A percentile compares a stretch with the other conserved stretches of the same genome.
Conservation (phyloP, 2,329 filamentous ascomycete genomes). For the Pseudogymnoascus pannorum region DNA sequence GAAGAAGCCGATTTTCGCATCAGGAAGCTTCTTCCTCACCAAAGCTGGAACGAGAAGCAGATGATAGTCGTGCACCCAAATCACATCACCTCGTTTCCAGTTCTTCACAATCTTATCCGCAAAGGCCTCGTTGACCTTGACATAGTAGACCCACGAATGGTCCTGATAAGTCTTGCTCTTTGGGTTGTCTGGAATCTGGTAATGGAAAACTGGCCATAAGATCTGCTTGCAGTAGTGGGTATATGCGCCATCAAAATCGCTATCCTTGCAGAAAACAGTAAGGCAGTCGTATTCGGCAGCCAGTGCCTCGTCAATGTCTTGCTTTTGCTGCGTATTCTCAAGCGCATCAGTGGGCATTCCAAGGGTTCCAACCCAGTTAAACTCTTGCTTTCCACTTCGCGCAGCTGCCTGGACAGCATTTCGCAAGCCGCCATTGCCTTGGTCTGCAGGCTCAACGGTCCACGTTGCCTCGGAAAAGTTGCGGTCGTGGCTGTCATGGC, state of each 20-base stretch:
- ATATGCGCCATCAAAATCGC: conserved; percentile 91
- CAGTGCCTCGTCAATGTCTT: conserved; percentile 75
- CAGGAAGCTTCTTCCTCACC: conserved; percentile 82
- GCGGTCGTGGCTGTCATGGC: conserved; percentile 58
- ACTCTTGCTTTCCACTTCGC: conserved; percentile 62
- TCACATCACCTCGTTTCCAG: conserved; percentile 87
- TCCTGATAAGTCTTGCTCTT: conserved; percentile 98
- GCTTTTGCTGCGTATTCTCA: conserved; percentile 63
- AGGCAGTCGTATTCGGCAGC: conserved; percentile 76
- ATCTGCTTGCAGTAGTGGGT: conserved; percentile 97
- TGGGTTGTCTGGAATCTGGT: conserved; percentile 94
- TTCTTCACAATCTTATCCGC: conserved; percentile 83
- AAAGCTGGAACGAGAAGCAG: conserved; percentile 81
- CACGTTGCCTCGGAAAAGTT: conserved; percentile 74
- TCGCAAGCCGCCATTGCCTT: conserved; percentile 85
- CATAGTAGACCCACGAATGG: conserved; percentile 93
- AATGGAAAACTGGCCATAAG: conserved; percentile 95
- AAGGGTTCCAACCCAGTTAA: conserved; percentile 85
- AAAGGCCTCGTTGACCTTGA: conserved; percentile 86
- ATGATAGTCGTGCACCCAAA: conserved; percentile 97
- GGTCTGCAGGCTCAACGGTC: conserved; percentile 75
- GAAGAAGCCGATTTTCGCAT: conserved; percentile 95
- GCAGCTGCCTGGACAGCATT: conserved; percentile 78
- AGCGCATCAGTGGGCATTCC: conserved; percentile 91
- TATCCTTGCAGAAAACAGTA: conserved; percentile 79